These are phyloP conservation scores for Suillus paluster DNA, from an alignment of 768 basidiomycete species.

Conservation along the genomic window DNA sequence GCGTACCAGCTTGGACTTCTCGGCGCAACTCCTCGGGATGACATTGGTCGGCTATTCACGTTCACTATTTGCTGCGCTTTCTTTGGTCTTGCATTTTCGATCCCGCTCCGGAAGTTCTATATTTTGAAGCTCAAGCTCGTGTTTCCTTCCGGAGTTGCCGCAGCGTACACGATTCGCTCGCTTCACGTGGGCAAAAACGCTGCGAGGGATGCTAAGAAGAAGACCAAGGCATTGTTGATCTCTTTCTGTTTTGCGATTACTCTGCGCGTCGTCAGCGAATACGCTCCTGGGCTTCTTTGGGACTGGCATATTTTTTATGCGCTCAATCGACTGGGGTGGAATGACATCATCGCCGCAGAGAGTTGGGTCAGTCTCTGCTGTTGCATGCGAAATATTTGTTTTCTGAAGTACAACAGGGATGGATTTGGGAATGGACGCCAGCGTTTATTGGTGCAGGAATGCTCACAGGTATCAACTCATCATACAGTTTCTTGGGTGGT, in stretches of 20 bases:
- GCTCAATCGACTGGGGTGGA: conserved; percentile 61
- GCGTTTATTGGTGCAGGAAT: conserved; percentile 66
- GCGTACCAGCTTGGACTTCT: conserved; percentile 60
- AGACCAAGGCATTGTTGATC: conserved; percentile 53
- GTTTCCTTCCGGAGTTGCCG: conserved; percentile 69
- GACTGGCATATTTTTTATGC: conserved; percentile 73
- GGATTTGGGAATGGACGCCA: conserved; percentile 42
- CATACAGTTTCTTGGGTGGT: conserved; percentile 52
- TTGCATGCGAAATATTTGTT: background rate
- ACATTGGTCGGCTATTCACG: conserved; percentile 60
- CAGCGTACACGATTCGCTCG: conserved; percentile 67
- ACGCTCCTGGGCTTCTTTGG: conserved; percentile 62
- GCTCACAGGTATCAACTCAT: conserved; percentile 59
- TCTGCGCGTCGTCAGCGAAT: conserved; percentile 58
- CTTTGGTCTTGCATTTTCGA: conserved; percentile 70
- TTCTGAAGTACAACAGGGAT: conserved; percentile 32
- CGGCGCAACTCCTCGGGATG: conserved; percentile 47
- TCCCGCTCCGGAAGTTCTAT: conserved; percentile 64
- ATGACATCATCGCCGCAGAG: conserved; percentile 59
- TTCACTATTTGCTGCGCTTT: conserved; percentile 58
- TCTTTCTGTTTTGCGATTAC: conserved; percentile 52
- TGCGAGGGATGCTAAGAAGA: conserved; percentile 56
- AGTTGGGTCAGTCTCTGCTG: conserved; percentile 52
- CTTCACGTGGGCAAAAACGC: conserved; percentile 56
- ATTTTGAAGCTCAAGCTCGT: conserved; percentile 65